Evolutionary conservation across 2,329 filamentous ascomycete species (phyloP), one percentile per base, ranked within the genome.

Genomic region (Colletotrichum siamense): DNA sequence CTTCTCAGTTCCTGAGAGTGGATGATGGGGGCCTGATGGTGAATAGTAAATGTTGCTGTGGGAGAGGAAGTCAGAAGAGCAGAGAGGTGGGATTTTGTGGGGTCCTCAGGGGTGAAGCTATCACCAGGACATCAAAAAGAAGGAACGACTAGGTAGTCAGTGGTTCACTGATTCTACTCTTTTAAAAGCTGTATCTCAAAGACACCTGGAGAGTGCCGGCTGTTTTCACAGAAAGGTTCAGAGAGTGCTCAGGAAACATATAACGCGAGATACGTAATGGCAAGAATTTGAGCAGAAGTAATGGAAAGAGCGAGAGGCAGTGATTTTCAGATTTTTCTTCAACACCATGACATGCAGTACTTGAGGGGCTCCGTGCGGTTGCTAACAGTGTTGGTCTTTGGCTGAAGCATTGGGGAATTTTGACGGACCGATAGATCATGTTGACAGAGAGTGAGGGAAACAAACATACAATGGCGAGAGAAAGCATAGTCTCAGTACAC

Each of bases 331-430:
- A 3, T n/a, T 49, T 49, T 49, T 3, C 39, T 49, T 5, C 39
- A 6, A 49, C 9, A 49, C 39, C 39, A 49, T 49, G 9, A n/a
- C 5, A 49, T 49, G 9, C 39, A 6, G 5, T 49, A 49, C 18
- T n/a, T 49, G 18, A 44, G 1, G 9, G 39, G 9, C 18, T 1
- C 2, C 0, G 2, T 5, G 9, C 3, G 39, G 39, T 2, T 44
- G 9, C 39, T 9, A 12, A 44, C 2, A 44, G 18, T n/a, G 39
- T 7, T 7, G 18, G 1, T n/a, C 9, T 49, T n/a, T n/a, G 39
- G 18, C 9, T 44, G 18, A n/a, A 44, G 18, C 39, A n/a, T n/a
- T 3, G 0, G 8, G 36, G 2, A 2, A n/a, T 9, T 44, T 44
- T 39, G 1, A 39, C 36, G 4, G 36, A 18, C 36, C 36, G 36